Conservation (phyloP, 148 eudicot genomes). For the Vaccinium darrowii region DNA sequence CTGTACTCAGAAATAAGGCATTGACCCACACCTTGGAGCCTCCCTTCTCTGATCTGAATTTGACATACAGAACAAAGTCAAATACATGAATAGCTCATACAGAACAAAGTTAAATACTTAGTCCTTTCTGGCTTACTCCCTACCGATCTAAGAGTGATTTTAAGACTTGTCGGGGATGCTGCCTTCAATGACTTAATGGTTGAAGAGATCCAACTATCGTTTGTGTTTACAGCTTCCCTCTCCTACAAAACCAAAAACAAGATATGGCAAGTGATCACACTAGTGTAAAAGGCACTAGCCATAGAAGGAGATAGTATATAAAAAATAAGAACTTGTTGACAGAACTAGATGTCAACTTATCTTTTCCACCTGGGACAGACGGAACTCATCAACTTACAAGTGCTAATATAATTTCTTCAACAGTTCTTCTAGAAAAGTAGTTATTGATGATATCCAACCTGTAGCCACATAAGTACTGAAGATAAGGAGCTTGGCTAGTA, state of each 20-base stretch:
- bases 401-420: conserved; percentile 71
- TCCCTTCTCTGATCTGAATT: conserved; percentile 84
- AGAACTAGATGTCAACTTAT: neutral
- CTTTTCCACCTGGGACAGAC: neutral
- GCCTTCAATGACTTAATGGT: conserved; percentile 63
- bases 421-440: conserved; percentile 66
- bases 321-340: neutral
- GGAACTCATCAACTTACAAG: conserved; percentile 54
- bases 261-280: neutral
- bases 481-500: neutral
- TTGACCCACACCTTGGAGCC: conserved; percentile 81
- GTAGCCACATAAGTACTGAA: conserved; percentile 19
- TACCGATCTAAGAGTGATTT: conserved; percentile 84
- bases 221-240: conserved; percentile 40
- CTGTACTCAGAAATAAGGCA: conserved; percentile 87
- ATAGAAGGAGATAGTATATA: neutral
- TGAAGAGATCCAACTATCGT: conserved; percentile 64
- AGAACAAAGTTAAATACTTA: neutral
- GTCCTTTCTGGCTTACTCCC: neutral
- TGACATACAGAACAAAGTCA: neutral
- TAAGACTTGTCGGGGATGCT: conserved; percentile 92
- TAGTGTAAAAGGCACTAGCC: neutral
- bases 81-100: neutral
- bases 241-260: conserved; percentile 46
- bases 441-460: conserved; percentile 66